A percentile compares a stretch with the other conserved stretches of the same genome.
Conservation (phyloP, 2,329 filamentous ascomycete species). For the Talaromyces verruculosus region DNA sequence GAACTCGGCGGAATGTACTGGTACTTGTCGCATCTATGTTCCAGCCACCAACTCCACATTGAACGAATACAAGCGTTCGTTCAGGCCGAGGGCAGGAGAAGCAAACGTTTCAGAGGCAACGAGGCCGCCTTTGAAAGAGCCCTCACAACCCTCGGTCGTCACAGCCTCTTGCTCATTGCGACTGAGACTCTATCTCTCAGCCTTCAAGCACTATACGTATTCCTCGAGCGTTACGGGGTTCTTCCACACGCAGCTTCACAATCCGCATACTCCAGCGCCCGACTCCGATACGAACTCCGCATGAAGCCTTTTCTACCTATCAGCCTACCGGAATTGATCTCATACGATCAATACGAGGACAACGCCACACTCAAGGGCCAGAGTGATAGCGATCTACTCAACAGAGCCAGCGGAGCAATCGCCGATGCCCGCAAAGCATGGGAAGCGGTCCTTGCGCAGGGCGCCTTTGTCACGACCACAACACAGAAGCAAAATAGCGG, state of each 20-base stretch:
- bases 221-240: slow-evolving; percentile 59
- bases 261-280: slow-evolving; percentile 64
- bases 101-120: slow-evolving; percentile 24
- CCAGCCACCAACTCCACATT: slow-evolving; percentile 66
- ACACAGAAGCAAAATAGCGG: background rate
- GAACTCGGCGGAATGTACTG: slow-evolving; percentile 89
- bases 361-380: slow-evolving; percentile 46
- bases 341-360: slow-evolving; percentile 60
- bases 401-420: slow-evolving; percentile 41
- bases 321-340: slow-evolving; percentile 65
- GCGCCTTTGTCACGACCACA: slow-evolving; percentile 32
- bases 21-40: slow-evolving; percentile 74
- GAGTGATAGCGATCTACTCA: slow-evolving; percentile 41
- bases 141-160: slow-evolving; percentile 57
- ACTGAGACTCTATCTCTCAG: slow-evolving; percentile 56
- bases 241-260: slow-evolving; percentile 50
- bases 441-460: slow-evolving; percentile 44
- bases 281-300: slow-evolving; percentile 74
- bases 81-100: slow-evolving; percentile 35
- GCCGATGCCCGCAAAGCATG: slow-evolving; percentile 45
- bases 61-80: slow-evolving; percentile 72
- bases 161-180: slow-evolving; percentile 65
- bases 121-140: slow-evolving; percentile 40
- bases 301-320: slow-evolving; percentile 80
- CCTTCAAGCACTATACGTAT: slow-evolving; percentile 62